Evolutionary conservation across 2,329 filamentous ascomycete genomes (phyloP), one percentile per base, ranked within the genome.

Genomic region (Diplodia seriata): DNA sequence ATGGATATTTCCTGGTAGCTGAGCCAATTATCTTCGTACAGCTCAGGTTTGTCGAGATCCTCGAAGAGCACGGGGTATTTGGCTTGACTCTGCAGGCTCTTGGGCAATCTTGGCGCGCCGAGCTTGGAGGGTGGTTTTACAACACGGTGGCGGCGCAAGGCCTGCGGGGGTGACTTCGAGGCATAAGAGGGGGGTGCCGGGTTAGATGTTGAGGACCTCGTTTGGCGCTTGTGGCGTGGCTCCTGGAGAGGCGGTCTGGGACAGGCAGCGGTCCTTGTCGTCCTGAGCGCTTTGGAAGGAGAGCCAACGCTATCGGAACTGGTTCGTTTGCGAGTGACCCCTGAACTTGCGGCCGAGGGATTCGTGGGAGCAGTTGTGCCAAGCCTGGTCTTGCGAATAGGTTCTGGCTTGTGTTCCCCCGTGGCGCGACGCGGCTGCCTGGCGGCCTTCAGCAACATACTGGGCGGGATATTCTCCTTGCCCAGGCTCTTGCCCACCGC

Each of bases 11-110:
- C 87, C 72, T 90, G 87, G 69, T 89, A 84, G 14, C 80, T 81
- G 47, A 90, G 83, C 87, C 87, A 90, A 67, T 84, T 81, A 55
- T 89, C 86, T 72, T 89, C 87, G 73, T 89, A 89, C 70, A 90
- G 79, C 65, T 84, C 81, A n/a, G 86, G 82, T 57, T 84, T 83
- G 2, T 79, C 77, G 31, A 89, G 79, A 70, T 87, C 82, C 69
- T 89, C 85, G 0, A 76, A 72, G 4, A 89, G 76, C 4, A 87
- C 75, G 1, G 85, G 84, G 72, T 86, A 88, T 59, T 81, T 77
- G 11, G 78, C 76, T 26, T 71, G 72, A 18, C 72, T 68, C 56
- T 72, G 71, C 29, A 73, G 73, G 67, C 75, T 73, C 26, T 78
- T 74, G 14, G 76, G 71, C 14, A 78, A 71, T 12, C 76, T 75